Evolutionary conservation across 257 asterid species (phyloP).

Genomic region (Datura wrightii): DNA sequence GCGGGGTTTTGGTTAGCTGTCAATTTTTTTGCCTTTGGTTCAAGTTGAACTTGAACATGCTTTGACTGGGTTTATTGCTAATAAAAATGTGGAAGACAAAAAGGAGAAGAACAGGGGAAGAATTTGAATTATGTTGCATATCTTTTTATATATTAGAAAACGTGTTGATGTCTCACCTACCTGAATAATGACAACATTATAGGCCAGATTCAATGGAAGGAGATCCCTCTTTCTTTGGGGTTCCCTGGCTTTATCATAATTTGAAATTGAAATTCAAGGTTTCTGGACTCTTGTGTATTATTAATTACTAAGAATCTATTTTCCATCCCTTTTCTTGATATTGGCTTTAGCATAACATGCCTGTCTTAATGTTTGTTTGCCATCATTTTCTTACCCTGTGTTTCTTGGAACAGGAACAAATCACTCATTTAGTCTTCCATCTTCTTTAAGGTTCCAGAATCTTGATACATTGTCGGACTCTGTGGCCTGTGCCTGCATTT

Average conservation of each 20-base stretch:
- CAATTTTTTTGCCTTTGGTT: slow-evolving; percentile 20
- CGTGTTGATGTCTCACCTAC: neutral
- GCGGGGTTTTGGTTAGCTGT: slow-evolving; percentile 3
- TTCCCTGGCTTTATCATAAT: slow-evolving; percentile 4
- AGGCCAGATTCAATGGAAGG: slow-evolving; percentile 23
- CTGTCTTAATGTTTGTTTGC: neutral
- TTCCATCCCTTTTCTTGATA: slow-evolving; percentile 1
- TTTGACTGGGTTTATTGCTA: slow-evolving; percentile 16
- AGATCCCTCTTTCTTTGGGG: slow-evolving; percentile 20
- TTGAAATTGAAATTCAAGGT: neutral
- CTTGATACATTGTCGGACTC: neutral
- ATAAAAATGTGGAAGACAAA: neutral
- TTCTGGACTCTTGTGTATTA: neutral
- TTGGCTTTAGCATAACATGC: slow-evolving; percentile 13
- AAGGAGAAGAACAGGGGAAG: neutral
- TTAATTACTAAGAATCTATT: neutral
- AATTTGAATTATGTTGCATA: neutral
- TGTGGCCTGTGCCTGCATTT: neutral
- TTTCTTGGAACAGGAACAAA: slow-evolving; percentile 28
- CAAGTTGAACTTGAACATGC: neutral
- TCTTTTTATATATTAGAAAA: slow-evolving; percentile 9
- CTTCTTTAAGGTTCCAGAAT: slow-evolving; percentile 28
- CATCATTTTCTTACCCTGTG: neutral
- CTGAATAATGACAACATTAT: slow-evolving; percentile 24
- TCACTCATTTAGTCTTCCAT: slow-evolving; percentile 19